Evolutionary conservation across 2,329 filamentous ascomycete species (phyloP).

Genomic region (Colletotrichum camelliae): DNA sequence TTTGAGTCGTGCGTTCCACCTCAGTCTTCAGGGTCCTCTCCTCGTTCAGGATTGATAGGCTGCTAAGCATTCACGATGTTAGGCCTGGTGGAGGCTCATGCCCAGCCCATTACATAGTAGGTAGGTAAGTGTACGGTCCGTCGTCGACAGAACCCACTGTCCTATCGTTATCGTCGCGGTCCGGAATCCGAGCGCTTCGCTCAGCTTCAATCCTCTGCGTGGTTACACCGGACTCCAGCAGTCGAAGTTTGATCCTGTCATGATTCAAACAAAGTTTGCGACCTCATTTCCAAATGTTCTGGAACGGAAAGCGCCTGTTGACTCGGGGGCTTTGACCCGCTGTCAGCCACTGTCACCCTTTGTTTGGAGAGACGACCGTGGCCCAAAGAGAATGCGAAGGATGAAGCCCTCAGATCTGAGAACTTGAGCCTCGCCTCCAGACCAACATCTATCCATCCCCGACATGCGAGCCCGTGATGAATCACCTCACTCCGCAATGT

Average conservation of each 20-base stretch:
- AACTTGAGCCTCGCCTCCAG: neutral
- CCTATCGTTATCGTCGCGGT: neutral
- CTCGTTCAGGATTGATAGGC: neutral
- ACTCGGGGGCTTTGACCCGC: constrained; percentile 4
- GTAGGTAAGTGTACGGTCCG: neutral
- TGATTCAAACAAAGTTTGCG: constrained; percentile 13
- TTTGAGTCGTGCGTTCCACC: neutral
- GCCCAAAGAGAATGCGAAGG: neutral
- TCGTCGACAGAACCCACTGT: neutral
- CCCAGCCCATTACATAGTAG: too few species aligned
- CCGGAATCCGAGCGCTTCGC: neutral
- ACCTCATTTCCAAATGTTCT: neutral
- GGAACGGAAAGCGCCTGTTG: constrained; percentile 1
- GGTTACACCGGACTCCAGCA: neutral
- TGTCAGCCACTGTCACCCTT: neutral
- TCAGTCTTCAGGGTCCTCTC: neutral
- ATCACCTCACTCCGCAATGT: neutral
- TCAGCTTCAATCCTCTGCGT: neutral
- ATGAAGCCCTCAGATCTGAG: neutral
- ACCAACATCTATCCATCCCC: neutral
- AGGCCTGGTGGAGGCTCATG: neutral
- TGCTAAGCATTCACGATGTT: neutral
- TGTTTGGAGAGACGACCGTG: neutral
- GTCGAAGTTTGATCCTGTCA: neutral
- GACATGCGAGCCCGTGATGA: neutral